Conservation (phyloP, 768 basidiomycete genomes). For the Austroboletus festivus region DNA sequence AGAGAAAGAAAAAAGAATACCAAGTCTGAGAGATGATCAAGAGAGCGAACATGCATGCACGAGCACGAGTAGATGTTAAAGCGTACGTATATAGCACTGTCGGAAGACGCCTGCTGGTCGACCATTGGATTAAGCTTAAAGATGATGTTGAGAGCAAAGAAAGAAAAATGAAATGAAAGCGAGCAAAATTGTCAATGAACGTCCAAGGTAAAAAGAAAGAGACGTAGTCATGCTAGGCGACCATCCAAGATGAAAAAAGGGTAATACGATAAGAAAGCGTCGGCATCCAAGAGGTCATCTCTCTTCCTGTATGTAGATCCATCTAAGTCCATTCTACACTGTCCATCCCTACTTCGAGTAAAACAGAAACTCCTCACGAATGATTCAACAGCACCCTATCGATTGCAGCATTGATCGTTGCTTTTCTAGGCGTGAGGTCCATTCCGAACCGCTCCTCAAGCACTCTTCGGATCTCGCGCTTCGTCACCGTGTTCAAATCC, state of each 20-base stretch:
- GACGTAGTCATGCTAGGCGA: conserved; percentile 1
- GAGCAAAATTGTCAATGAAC: conserved; percentile 7
- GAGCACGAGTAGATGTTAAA: not conserved
- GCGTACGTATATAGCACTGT: not conserved
- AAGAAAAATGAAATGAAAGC: not conserved
- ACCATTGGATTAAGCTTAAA: conserved; percentile 1
- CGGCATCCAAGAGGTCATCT: conserved; percentile 13
- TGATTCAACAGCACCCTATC: conserved; percentile 65
- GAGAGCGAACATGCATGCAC: not conserved
- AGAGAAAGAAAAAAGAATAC: too few species aligned
- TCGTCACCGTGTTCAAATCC: conserved; percentile 88
- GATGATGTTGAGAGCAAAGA: not conserved
- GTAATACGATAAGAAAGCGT: conserved; percentile 7
- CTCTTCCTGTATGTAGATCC: conserved; percentile 20
- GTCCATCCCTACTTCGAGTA: conserved; percentile 6
- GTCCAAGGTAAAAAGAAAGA: conserved; percentile 6
- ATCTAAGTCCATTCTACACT: conserved; percentile 16
- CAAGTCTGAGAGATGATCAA: not conserved
- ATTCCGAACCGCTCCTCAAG: conserved; percentile 81
- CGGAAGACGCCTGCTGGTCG: not conserved
- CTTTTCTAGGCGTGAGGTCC: conserved; percentile 70
- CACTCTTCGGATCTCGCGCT: conserved; percentile 81
- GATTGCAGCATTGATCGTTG: conserved; percentile 73
- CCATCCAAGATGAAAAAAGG: conserved; percentile 3
- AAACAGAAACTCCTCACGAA: conserved; percentile 9